A percentile compares a stretch with the other conserved stretches of the same genome.
Conservation (phyloP, 2,329 filamentous ascomycete genomes). For the Stachybotrys echinatus region DNA sequence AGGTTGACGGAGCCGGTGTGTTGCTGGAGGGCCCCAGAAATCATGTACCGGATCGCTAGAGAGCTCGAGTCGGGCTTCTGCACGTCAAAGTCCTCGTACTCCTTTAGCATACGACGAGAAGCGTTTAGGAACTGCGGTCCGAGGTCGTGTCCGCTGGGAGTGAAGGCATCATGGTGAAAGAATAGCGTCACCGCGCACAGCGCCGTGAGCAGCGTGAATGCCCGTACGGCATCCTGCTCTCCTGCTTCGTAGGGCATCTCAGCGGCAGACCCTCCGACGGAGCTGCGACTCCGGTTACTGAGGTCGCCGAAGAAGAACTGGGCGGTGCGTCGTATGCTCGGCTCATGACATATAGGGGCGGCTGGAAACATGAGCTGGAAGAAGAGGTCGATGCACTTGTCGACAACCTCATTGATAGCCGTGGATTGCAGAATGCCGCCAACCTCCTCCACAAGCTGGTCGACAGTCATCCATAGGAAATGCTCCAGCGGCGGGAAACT, state of each 20-base stretch:
- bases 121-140: conserved; percentile 3
- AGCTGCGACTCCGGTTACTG: not conserved
- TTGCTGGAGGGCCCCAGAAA: conserved; percentile 6
- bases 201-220: conserved; percentile 4
- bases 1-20: conserved; percentile 4
- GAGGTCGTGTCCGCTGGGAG: not conserved
- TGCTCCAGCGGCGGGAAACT: not conserved
- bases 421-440: not conserved
- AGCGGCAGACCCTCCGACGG: not conserved
- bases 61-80: conserved; percentile 5
- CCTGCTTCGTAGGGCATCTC: too few species aligned
- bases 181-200: conserved; percentile 4
- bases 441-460: not conserved
- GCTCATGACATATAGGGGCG: conserved; percentile 5
- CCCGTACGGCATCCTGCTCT: too few species aligned
- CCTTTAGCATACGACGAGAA: conserved; percentile 5
- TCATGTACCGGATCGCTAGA: conserved; percentile 4
- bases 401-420: not conserved
- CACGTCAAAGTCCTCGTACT: conserved; percentile 6
- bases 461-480: not conserved
- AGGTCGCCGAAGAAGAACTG: too few species aligned
- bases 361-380: conserved; percentile 6
- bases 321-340: conserved; percentile 1
- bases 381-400: conserved; percentile 6
- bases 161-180: not conserved